phyloP scores from a whole-genome alignment of 345 rosid species.

The Rhodamnia rubescens region DNA sequence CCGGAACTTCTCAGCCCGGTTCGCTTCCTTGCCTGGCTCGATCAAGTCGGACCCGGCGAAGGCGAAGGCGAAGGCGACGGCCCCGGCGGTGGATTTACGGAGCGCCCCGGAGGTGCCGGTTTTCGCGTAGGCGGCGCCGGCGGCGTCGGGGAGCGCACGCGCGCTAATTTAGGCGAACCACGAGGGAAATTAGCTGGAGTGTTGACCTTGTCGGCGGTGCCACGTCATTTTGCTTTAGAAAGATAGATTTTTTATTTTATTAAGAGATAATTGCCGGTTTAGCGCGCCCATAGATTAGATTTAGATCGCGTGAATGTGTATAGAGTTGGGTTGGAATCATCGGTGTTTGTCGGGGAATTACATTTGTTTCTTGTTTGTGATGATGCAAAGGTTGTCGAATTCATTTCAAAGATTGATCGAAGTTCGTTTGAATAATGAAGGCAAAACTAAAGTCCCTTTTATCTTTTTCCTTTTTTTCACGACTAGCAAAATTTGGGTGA shows the following conservation, averaged over 20 bases:
- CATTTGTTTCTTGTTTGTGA: not conserved
- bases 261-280: not conserved
- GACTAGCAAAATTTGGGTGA: too few species aligned
- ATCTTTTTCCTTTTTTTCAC: too few species aligned
- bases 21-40: slow-evolving; percentile 33
- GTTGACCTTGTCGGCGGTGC: not conserved
- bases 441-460: not conserved
- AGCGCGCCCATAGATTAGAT: not conserved
- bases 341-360: not conserved
- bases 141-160: not conserved
- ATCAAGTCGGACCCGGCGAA: slow-evolving; percentile 4
- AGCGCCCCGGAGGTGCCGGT: slow-evolving; percentile 7
- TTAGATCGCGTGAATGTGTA: not conserved
- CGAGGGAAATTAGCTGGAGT: not conserved
- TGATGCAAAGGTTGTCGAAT: not conserved
- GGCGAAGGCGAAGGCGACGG: not conserved
- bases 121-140: not conserved
- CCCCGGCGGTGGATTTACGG: not conserved
- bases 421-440: not conserved
- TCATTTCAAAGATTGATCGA: not conserved
- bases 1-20: slow-evolving; percentile 61
- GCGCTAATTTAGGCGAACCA: not conserved
- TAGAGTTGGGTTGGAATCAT: not conserved
- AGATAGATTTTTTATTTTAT: not conserved
- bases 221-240: not conserved